Percentiles rank a stretch among this genome's conserved stretches.
These are phyloP conservation scores for Mycena alexandri DNA, from an alignment of 768 basidiomycete genomes.

Conservation along the genomic window DNA sequence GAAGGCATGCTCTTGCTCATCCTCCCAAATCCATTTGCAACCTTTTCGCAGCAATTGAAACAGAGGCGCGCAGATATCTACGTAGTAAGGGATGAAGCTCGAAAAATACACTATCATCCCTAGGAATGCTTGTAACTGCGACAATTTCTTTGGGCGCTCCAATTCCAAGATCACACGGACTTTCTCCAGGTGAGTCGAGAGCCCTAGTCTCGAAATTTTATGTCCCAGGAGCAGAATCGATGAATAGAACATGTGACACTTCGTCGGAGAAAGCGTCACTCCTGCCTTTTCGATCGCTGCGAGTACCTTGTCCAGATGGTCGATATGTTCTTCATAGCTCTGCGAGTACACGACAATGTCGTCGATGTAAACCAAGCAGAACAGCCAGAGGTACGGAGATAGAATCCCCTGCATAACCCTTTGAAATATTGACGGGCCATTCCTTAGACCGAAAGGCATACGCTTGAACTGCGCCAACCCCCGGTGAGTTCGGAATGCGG, in stretches of 20 bases:
- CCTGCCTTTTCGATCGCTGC: constrained; percentile 34
- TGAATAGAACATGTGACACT: constrained; percentile 16
- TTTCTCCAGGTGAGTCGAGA: constrained; percentile 29
- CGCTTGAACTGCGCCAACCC: background rate
- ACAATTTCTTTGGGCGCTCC: background rate
- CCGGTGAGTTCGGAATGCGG: background rate
- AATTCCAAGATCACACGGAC: constrained; percentile 13
- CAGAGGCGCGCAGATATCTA: background rate
- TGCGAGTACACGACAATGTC: constrained; percentile 11
- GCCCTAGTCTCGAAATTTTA: constrained; percentile 5
- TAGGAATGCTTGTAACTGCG: constrained; percentile 39
- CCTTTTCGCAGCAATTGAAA: background rate
- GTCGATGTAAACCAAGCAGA: constrained; percentile 9
- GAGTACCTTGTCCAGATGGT: constrained; percentile 27
- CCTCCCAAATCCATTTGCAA: background rate
- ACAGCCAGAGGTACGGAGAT: constrained; percentile 8
- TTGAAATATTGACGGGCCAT: constrained; percentile 13
- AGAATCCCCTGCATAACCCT: constrained; percentile 5
- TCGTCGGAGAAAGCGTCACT: constrained; percentile 5
- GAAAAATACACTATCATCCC: constrained; percentile 27
- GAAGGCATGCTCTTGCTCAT: no score
- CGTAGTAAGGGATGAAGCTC: background rate
- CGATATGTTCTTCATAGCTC: background rate
- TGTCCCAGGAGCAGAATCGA: constrained; percentile 15
- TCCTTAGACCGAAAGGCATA: background rate